Percentiles rank a stretch among this genome's conserved stretches.
Evolutionary conservation across 176 grass and related monocot genomes (phyloP).

Genomic region (Panicum miliaceum): DNA sequence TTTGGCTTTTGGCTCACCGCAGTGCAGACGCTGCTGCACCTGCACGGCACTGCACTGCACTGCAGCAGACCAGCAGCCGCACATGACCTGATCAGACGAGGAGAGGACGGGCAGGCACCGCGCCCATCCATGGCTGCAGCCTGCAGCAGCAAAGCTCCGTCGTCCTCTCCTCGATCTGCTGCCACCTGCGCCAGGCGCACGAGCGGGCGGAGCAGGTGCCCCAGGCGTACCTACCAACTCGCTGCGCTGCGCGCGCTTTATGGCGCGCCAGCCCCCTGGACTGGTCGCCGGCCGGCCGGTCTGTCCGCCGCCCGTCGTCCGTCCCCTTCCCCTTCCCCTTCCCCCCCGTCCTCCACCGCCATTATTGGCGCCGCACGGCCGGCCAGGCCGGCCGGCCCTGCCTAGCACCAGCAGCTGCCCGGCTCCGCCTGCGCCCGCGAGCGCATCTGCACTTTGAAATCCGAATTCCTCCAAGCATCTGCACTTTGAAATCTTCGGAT

Average conservation of each 20-base stretch:
- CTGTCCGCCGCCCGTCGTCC: not conserved
- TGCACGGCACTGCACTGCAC: too few relatives aligned
- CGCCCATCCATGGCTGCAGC: not conserved
- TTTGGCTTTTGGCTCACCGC: not conserved
- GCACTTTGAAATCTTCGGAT: too few relatives aligned
- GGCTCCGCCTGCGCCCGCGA: too few relatives aligned
- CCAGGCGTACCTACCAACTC: too few relatives aligned
- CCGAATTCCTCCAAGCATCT: too few relatives aligned
- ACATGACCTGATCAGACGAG: too few relatives aligned
- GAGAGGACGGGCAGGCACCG: too few relatives aligned
- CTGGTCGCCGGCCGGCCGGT: not conserved
- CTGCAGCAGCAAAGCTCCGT: too few relatives aligned
- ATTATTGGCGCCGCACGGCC: conserved; percentile 10
- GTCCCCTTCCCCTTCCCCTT: too few relatives aligned
- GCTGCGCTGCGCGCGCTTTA: not conserved
- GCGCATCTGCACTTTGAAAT: too few relatives aligned
- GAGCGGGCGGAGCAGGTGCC: not conserved
- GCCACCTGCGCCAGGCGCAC: not conserved
- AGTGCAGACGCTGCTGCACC: not conserved
- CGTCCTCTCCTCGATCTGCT: too few relatives aligned
- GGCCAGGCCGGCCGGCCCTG: not conserved
- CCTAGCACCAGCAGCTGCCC: not conserved
- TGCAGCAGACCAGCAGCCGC: too few relatives aligned
- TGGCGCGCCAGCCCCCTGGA: not conserved
- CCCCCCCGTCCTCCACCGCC: not conserved